Evolutionary conservation across 768 basidiomycete species (phyloP), one percentile per base, ranked within the genome.

Genomic region (Pleurotus pulmonarius): DNA sequence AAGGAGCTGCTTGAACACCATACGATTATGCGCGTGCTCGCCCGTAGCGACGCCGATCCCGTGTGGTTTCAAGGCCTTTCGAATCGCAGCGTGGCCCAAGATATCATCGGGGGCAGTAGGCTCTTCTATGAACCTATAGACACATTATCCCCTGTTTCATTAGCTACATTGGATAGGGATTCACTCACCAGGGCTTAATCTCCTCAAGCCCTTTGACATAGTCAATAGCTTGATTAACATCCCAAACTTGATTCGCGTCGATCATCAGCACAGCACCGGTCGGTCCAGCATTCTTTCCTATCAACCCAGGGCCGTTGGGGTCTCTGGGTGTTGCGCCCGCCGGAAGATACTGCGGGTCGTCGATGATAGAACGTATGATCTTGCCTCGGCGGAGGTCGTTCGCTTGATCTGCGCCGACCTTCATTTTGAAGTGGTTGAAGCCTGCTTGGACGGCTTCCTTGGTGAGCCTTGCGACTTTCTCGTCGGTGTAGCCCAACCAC

Each of bases 341-440:
- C 11, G 92, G 92, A 40, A 92, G 82, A 67, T 90, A 86, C 59
- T 84, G 82, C 3, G 93, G 92, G 73, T 98, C 87, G 65, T 98
- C 96, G 68, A 98, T 97, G 71, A 98, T 90, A 46, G 90, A 92
- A 56, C 96, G 86, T 62, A 98, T 95, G 64, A 98, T 79, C 64
- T 81, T 82, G 18, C 93, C 92, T 54, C 95, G 86, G 49, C 93
- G 87, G 51, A 94, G 75, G 71, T 97, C 96, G 67, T 87, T 84
- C 39, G 85, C 81, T 56, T 83, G 77, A 71, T 90, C 80, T 22
- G 89, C 87, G 53, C 96, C 96, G 61, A 98, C 96, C 76, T 98
- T 98, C 87, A 98, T 94, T 75, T 98, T 98, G 83, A 98, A 98
- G 74, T 97, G 94, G 74, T 92, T 96, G 83, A 98, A 98, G 18